A percentile compares a stretch with the other conserved stretches of the same genome.
Conservation (phyloP, 768 basidiomycete genomes). For the Lactarius sanguifluus region DNA sequence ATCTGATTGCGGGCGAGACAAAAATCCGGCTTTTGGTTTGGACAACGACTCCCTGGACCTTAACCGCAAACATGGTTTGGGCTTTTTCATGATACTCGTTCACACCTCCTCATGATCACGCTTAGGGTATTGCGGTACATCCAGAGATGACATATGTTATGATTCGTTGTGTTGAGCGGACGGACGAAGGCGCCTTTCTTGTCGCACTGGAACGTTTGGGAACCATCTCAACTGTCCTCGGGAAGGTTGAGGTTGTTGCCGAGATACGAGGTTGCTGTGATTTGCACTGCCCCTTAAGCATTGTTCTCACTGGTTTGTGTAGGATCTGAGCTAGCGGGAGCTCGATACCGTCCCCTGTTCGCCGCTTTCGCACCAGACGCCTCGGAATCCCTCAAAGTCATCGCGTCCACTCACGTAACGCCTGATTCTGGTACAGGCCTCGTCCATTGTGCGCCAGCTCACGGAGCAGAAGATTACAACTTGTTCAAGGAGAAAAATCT, state of each 20-base stretch:
- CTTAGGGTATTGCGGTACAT: conserved; percentile 86
- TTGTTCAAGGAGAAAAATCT: conserved; percentile 61
- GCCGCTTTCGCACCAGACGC: conserved; percentile 31
- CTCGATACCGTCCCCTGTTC: conserved; percentile 65
- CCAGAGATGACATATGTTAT: conserved; percentile 66
- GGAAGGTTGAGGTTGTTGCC: conserved; percentile 43
- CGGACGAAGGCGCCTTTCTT: conserved; percentile 35
- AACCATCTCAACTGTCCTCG: conserved; percentile 34
- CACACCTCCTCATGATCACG: conserved; percentile 19
- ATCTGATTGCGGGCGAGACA: conserved; percentile 36
- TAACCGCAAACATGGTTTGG: conserved; percentile 91
- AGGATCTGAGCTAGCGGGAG: conserved; percentile 57
- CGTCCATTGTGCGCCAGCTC: conserved; percentile 94
- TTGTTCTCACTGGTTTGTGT: conserved; percentile 4
- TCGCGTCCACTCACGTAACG: conserved; percentile 77
- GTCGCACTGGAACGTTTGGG: conserved; percentile 39
- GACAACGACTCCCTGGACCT: conserved; percentile 98
- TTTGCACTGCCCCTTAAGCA: neutral
- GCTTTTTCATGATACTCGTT: conserved; percentile 2
- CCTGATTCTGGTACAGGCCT: conserved; percentile 89
- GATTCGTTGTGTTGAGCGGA: conserved; percentile 34
- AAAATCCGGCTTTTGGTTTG: conserved; percentile 72
- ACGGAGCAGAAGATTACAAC: conserved; percentile 90
- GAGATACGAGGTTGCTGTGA: conserved; percentile 15
- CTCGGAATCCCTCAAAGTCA: conserved; percentile 40